phyloP scores from a whole-genome alignment of 768 basidiomycete species.

The Rhizopogon vesiculosus region DNA sequence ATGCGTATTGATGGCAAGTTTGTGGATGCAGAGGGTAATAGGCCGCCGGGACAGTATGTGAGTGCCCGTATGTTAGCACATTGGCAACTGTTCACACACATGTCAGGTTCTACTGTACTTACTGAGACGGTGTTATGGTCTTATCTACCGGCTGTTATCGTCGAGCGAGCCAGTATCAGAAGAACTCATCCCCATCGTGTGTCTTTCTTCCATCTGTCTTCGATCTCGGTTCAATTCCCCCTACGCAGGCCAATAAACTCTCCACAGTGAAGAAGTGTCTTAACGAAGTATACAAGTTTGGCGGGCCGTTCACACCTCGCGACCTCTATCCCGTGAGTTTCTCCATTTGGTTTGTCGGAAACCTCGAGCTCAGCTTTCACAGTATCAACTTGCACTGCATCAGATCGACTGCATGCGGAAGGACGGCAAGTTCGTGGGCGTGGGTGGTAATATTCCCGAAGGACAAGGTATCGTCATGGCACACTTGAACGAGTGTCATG shows the following conservation, averaged over 20 bases:
- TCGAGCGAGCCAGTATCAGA: conserved; percentile 97
- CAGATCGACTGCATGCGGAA: conserved; percentile 92
- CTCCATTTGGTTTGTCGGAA: conserved; percentile 1
- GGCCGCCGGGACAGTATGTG: conserved; percentile 93
- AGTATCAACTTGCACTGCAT: conserved; percentile 93
- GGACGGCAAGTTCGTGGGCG: conserved; percentile 90
- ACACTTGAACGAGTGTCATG: conserved; percentile 94
- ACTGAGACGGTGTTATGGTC: conserved; percentile 90
- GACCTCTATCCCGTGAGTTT: conserved; percentile 86
- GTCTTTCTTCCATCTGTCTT: conserved; percentile 17
- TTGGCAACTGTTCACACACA: background rate
- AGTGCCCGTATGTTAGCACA: conserved; percentile 18
- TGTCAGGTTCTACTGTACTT: conserved; percentile 86
- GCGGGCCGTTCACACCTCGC: conserved; percentile 86
- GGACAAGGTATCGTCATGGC: conserved; percentile 97
- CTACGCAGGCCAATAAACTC: conserved; percentile 82
- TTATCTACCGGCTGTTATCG: conserved; percentile 89
- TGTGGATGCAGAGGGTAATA: conserved; percentile 87
- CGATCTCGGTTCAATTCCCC: background rate
- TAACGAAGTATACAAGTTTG: conserved; percentile 93
- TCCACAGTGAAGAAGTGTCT: conserved; percentile 96
- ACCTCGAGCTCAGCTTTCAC: conserved; percentile 5
- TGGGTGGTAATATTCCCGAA: conserved; percentile 87
- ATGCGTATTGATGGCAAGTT: conserved; percentile 98
- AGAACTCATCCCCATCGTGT: conserved; percentile 93